phyloP scores from a whole-genome alignment of 768 basidiomycete species.

The Tephrocybe sp. region DNA sequence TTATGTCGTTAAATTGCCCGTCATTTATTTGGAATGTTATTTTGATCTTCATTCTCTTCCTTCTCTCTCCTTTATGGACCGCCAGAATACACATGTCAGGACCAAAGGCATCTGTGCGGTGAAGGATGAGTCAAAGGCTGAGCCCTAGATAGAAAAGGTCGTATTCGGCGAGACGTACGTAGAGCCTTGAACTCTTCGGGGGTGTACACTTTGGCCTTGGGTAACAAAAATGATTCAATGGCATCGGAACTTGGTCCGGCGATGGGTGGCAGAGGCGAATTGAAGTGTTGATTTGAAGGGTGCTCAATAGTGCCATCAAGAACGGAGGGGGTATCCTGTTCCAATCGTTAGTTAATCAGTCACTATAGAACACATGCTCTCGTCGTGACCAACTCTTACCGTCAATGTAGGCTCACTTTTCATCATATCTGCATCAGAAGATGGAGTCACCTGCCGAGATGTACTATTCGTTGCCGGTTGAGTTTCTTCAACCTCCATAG shows the following conservation, averaged over 20 bases:
- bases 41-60: constrained; percentile 11
- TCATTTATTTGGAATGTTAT: constrained; percentile 26
- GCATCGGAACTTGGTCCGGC: background rate
- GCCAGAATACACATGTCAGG: constrained; percentile 16
- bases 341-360: too few species aligned
- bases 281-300: background rate
- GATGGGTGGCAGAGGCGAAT: background rate
- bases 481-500: background rate
- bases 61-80: constrained; percentile 12
- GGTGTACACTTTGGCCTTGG: background rate
- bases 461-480: background rate
- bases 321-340: too few species aligned
- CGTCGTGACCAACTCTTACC: too few species aligned
- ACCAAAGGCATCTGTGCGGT: constrained; percentile 19
- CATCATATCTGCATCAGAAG: too few species aligned
- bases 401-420: too few species aligned
- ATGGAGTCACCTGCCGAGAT: too few species aligned
- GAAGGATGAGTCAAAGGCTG: constrained; percentile 5
- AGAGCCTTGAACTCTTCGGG: constrained; percentile 3
- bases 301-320: too few species aligned
- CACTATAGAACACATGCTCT: too few species aligned
- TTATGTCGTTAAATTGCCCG: constrained; percentile 24
- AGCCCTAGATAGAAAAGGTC: constrained; percentile 1
- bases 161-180: constrained; percentile 1
- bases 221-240: background rate